phyloP scores from a whole-genome alignment of 441 rosid genomes.

The Mallotus japonicus region DNA sequence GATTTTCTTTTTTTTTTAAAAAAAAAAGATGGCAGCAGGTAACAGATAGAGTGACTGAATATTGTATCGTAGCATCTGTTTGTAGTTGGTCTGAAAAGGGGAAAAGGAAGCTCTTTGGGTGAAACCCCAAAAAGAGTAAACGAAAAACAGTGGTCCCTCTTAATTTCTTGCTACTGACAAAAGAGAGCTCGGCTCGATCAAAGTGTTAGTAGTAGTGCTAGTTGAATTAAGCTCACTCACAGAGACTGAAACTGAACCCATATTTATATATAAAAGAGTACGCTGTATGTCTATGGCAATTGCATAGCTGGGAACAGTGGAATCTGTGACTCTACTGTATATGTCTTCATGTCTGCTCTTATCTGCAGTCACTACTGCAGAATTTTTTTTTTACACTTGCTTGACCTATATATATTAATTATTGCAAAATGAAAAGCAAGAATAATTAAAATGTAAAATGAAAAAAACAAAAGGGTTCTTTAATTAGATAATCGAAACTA shows the following conservation, averaged over 20 bases:
- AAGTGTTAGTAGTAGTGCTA: constrained; percentile 35
- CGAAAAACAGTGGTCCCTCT: constrained; percentile 32
- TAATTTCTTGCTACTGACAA: constrained; percentile 26
- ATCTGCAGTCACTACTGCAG: constrained; percentile 26
- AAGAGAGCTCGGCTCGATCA: constrained; percentile 29
- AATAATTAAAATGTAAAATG: neutral
- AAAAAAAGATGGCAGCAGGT: neutral
- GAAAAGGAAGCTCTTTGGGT: constrained; percentile 34
- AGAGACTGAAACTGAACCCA: constrained; percentile 7
- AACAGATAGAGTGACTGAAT: neutral
- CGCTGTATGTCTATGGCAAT: constrained; percentile 22
- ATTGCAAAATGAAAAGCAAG: neutral
- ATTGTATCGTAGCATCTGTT: constrained; percentile 24
- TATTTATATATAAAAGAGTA: neutral
- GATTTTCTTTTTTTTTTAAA: neutral
- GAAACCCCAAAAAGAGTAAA: constrained; percentile 47
- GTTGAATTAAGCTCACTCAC: constrained; percentile 28
- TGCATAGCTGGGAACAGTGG: constrained; percentile 36
- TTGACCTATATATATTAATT: constrained; percentile 14
- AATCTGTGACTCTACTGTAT: constrained; percentile 39
- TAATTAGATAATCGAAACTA: constrained; percentile 23
- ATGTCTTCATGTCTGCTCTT: constrained; percentile 31
- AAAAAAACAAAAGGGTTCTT: constrained; percentile 11
- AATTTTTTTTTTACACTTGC: constrained; percentile 19
- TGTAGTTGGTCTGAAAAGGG: constrained; percentile 35